phyloP scores from a whole-genome alignment of 345 rosid species.

The Conringia planisiliqua region DNA sequence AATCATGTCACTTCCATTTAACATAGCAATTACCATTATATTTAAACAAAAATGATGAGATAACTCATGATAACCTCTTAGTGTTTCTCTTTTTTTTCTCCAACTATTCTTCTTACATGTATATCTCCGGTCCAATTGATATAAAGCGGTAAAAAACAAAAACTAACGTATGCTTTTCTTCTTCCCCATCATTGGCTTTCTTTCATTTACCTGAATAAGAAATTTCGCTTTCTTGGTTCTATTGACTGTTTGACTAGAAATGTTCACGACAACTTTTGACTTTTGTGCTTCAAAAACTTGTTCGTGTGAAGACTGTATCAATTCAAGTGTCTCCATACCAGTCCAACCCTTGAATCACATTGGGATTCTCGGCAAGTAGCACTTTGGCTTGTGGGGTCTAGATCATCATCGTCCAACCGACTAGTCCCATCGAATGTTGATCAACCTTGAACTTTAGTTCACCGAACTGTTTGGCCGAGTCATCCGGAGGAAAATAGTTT shows the following conservation, averaged over 20 bases:
- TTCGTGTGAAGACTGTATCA: neutral
- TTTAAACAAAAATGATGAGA: conserved; percentile 9
- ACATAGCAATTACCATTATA: conserved; percentile 14
- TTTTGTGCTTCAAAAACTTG: neutral
- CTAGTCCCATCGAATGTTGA: neutral
- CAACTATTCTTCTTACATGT: neutral
- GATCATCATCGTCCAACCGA: neutral
- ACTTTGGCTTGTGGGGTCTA: neutral
- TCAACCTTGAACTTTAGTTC: neutral
- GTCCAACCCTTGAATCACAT: too few species aligned
- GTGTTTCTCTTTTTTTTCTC: conserved; percentile 4
- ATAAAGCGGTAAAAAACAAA: neutral
- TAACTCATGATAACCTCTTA: conserved; percentile 21
- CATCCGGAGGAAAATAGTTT: neutral
- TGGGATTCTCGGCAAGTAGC: neutral
- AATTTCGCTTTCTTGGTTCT: neutral
- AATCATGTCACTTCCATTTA: conserved; percentile 33
- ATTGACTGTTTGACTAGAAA: neutral
- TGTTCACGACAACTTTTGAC: neutral
- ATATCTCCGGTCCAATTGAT: neutral
- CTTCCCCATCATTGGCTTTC: neutral
- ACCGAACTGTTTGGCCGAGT: neutral
- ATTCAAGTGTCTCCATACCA: neutral
- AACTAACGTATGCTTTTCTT: neutral
- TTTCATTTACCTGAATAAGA: neutral